Conservation (phyloP, 148 eudicot genomes). For the Cornus controversa region DNA sequence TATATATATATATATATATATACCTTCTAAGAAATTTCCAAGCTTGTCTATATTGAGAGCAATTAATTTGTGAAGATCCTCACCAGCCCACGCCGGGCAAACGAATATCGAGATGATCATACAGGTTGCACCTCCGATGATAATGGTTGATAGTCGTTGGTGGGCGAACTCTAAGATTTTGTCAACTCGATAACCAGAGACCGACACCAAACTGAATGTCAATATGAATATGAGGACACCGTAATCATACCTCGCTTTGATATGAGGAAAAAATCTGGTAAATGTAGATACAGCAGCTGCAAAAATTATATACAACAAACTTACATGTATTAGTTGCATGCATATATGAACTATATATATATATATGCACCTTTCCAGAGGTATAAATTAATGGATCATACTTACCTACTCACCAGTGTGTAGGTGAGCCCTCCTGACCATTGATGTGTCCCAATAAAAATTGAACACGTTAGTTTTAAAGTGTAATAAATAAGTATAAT, state of each 20-base stretch:
- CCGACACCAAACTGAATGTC: constrained; percentile 42
- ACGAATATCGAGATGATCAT: constrained; percentile 34
- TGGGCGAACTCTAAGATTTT: constrained; percentile 37
- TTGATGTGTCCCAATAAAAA: too few species aligned
- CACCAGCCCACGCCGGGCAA: constrained; percentile 60
- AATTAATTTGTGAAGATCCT: constrained; percentile 47
- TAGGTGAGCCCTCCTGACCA: too few species aligned
- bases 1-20: constrained; percentile 3
- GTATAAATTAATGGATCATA: too few species aligned
- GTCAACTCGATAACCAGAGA: constrained; percentile 39
- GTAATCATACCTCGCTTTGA: constrained; percentile 46
- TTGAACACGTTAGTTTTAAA: too few species aligned
- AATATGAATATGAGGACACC: constrained; percentile 48
- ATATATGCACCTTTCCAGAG: too few species aligned
- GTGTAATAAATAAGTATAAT: too few species aligned
- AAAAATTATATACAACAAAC: background rate
- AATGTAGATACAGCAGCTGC: constrained; percentile 48
- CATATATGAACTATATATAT: background rate
- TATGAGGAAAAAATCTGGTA: constrained; percentile 34
- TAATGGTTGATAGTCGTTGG: constrained; percentile 33
- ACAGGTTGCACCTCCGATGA: constrained; percentile 38
- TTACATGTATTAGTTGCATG: background rate
- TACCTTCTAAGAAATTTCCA: constrained; percentile 52
- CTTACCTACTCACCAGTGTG: too few species aligned
- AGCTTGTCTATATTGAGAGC: constrained; percentile 36